Base-by-base conservation (phyloP, 352 stramenopile genomes). In the Phytopythium chamaehyphon region DNA sequence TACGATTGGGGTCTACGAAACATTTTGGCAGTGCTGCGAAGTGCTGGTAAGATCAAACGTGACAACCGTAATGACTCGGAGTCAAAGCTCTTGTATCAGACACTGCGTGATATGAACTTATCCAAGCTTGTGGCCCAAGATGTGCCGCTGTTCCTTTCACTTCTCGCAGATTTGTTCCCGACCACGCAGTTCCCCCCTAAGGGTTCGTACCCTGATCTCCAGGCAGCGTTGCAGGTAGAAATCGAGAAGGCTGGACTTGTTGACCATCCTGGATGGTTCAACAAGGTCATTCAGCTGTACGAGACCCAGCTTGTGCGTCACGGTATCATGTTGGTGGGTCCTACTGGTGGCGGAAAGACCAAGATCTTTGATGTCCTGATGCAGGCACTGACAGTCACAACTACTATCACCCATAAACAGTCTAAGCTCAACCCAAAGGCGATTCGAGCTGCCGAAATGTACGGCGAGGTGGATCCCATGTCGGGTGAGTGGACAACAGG, bases 291-390 rank as follows among this genome's bases (percentile, higher is more conserved):
- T 42, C 90, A 98, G 59, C 72, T 99, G 18, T 99, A 98, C 62
- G 96, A 99, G 56, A 99, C 96, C 2, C 97, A 97, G 49, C 86
- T 98, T 16, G 96, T 99, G 44, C 83, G 97, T 16, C 96, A 99
- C 61, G 97, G 96, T 8, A 98, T 99, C 71, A 99, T 99, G 96
- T 76, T 99, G n/a, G 94, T 98, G 9, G 96, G 97, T 6, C 96
- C 97, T 0, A 97, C 93, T 1, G 97, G 97, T 15, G 96, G 96
- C 37, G 97, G 96, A 18, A 99, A 99, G 73, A 98, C 95, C 2
- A 96, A 96, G 60, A 98, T 98, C 37, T 98, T 98, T 56, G 93
- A 98, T 51, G 96, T 96, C 24, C 55, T 99, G 4, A 87, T 96
- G 56, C 84, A 96, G 50, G 95, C 93, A 2, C 69, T 99, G 11